phyloP scores from a whole-genome alignment of 345 rosid species.

The Angophora floribunda region DNA sequence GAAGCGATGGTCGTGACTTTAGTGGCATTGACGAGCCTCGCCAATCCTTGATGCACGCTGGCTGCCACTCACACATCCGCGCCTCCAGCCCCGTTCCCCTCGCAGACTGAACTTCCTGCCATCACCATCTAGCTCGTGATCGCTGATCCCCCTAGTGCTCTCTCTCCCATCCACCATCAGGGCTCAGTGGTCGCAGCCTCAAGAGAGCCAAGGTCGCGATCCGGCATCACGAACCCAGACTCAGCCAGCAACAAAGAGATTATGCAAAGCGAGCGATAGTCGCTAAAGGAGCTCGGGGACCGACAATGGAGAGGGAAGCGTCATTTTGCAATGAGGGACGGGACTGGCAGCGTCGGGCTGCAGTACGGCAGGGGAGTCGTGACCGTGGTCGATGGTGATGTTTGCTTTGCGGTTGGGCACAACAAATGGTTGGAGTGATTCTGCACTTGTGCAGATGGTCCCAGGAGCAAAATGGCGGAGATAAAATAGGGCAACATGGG shows the following conservation, averaged over 20 bases:
- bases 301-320: background rate
- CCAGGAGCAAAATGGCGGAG: background rate
- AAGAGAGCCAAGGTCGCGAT: background rate
- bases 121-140: too few relatives aligned
- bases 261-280: background rate
- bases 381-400: background rate
- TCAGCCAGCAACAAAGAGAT: background rate
- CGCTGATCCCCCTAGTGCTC: too few relatives aligned
- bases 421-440: background rate
- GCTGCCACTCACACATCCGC: background rate
- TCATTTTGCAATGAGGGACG: background rate
- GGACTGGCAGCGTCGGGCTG: background rate
- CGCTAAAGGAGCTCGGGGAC: background rate
- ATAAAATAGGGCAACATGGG: background rate
- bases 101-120: too few relatives aligned
- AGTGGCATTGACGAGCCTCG: background rate
- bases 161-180: too few relatives aligned
- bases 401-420: background rate
- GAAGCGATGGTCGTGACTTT: background rate
- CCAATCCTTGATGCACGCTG: fast-evolving
- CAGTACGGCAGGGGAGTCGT: background rate
- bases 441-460: background rate
- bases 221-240: background rate
- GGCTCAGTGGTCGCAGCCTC: too few relatives aligned
- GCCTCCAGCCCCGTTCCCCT: background rate